phyloP scores from a whole-genome alignment of 2,329 filamentous ascomycete species.

The Monosporascus ibericus region DNA sequence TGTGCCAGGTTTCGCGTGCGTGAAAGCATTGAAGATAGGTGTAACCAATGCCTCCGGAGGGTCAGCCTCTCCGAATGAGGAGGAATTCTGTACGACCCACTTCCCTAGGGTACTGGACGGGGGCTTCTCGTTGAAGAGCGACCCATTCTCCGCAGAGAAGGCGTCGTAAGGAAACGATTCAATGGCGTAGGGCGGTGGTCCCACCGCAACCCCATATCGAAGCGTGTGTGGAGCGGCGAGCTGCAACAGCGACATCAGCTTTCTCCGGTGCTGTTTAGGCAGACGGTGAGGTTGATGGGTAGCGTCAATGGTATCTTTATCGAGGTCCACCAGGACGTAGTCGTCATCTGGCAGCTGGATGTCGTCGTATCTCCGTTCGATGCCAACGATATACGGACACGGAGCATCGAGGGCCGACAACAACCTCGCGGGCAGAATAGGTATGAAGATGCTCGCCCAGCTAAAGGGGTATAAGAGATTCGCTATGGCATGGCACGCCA shows the following conservation, averaged over 20 bases:
- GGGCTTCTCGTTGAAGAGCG: conserved; percentile 69
- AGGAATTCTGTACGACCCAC: conserved; percentile 84
- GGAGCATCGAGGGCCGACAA: conserved; percentile 89
- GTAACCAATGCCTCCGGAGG: conserved; percentile 44
- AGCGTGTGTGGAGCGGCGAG: conserved; percentile 84
- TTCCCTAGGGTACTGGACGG: conserved; percentile 69
- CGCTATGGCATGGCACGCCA: conserved; percentile 81
- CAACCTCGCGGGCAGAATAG: conserved; percentile 78
- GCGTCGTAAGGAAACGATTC: conserved; percentile 89
- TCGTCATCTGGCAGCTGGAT: conserved; percentile 88
- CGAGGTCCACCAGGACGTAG: conserved; percentile 89
- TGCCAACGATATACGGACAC: conserved; percentile 94
- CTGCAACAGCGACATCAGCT: conserved; percentile 82
- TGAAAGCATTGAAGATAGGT: conserved; percentile 86
- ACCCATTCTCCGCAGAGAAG: conserved; percentile 79
- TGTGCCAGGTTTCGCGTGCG: conserved; percentile 65
- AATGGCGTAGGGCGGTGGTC: conserved; percentile 85
- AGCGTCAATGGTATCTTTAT: conserved; percentile 83
- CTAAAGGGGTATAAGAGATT: conserved; percentile 84
- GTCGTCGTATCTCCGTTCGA: conserved; percentile 85
- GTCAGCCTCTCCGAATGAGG: conserved; percentile 70
- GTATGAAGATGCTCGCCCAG: conserved; percentile 93
- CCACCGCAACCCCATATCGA: conserved; percentile 78
- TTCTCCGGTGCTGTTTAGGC: conserved; percentile 83
- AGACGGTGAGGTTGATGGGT: conserved; percentile 71